Evolutionary conservation across 2,329 filamentous ascomycete species (phyloP).

Genomic region (Rugonectria rugulosa): DNA sequence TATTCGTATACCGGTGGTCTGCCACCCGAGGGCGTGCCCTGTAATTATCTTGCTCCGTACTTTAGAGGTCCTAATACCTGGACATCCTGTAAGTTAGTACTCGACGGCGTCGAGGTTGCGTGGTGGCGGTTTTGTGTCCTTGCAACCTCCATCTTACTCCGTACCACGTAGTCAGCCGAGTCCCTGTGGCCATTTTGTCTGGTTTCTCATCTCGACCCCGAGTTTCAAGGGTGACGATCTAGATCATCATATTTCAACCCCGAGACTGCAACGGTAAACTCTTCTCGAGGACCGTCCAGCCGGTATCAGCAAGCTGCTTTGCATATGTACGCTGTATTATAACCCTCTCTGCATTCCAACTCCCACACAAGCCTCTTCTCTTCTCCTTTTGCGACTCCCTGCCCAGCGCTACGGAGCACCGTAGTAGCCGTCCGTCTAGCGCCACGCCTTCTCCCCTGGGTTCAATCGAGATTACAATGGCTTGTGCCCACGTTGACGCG

Average conservation of each 20-base stretch:
- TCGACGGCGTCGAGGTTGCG: neutral
- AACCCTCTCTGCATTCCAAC: neutral
- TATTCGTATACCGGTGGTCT: too few relatives aligned
- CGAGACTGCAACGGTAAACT: slow-evolving; percentile 1
- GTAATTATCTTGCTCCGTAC: too few relatives aligned
- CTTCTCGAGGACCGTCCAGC: too few relatives aligned
- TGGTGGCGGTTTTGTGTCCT: slow-evolving; percentile 4
- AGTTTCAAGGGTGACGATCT: slow-evolving; percentile 12
- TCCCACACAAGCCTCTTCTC: neutral
- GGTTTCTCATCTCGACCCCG: neutral
- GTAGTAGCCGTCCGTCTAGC: too few relatives aligned
- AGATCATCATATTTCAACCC: slow-evolving; percentile 5
- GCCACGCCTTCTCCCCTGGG: slow-evolving; percentile 4
- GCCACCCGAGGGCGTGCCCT: too few relatives aligned
- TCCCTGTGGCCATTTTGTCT: neutral
- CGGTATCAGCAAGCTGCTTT: too few relatives aligned
- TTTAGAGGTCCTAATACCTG: too few relatives aligned
- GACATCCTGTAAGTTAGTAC: too few relatives aligned
- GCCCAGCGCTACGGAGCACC: too few relatives aligned
- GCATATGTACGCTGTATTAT: too few relatives aligned
- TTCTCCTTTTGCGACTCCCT: neutral
- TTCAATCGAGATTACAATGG: slow-evolving; percentile 31
- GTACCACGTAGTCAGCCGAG: too few relatives aligned
- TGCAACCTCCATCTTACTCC: neutral
- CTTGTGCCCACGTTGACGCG: slow-evolving; percentile 28